Percentiles rank a stretch among this genome's conserved stretches.
Evolutionary conservation across 2,329 filamentous ascomycete species (phyloP).

Genomic region (Fusarium tjaetaba): DNA sequence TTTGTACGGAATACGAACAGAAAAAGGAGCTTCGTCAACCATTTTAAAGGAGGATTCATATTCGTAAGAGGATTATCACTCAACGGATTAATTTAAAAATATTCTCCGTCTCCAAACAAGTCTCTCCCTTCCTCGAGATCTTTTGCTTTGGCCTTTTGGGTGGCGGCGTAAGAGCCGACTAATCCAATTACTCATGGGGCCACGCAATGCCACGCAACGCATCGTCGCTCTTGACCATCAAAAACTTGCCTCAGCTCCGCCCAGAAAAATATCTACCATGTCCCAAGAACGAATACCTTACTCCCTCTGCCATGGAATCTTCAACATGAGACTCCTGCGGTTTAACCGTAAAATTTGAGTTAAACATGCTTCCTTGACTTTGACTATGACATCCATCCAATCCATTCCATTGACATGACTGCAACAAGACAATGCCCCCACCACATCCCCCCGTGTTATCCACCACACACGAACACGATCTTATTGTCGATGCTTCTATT

Average conservation of each 20-base stretch:
- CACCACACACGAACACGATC: constrained; percentile 24
- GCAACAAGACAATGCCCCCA: constrained; percentile 40
- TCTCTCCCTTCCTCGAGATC: not conserved
- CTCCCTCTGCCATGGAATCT: not conserved
- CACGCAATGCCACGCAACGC: constrained; percentile 46
- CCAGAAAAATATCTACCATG: not conserved
- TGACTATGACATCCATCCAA: constrained; percentile 23
- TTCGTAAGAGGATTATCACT: not conserved
- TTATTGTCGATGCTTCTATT: constrained; percentile 22
- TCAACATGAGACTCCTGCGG: constrained; percentile 10
- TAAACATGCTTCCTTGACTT: constrained; percentile 9
- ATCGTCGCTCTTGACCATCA: constrained; percentile 13
- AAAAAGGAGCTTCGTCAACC: not conserved
- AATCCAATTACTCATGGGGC: constrained; percentile 43
- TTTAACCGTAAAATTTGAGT: constrained; percentile 7
- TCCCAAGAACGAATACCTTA: not conserved
- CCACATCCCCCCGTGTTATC: constrained; percentile 39
- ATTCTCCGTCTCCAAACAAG: not conserved
- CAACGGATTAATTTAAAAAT: not conserved
- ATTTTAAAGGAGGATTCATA: not conserved
- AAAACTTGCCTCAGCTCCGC: constrained; percentile 17
- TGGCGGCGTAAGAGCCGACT: constrained; percentile 41
- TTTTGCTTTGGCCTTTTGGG: not conserved
- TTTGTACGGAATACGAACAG: constrained; percentile 10
- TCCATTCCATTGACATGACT: not conserved